phyloP scores from a whole-genome alignment of 768 basidiomycete genomes.

The Boletus bicolor region DNA sequence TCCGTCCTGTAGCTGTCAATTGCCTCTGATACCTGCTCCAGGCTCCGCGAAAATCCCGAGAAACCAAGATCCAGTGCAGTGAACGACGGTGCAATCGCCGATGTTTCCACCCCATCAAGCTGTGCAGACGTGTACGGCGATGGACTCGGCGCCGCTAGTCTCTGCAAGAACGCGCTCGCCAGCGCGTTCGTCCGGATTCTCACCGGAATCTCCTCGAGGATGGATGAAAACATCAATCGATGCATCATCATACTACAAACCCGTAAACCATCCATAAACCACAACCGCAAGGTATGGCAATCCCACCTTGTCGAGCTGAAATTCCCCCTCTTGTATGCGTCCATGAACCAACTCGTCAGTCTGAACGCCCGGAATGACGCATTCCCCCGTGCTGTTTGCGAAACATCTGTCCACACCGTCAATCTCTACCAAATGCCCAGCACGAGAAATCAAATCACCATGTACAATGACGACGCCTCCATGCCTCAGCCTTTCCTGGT shows the following conservation, averaged over 20 bases:
- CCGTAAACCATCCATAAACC: conserved; percentile 7
- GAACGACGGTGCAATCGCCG: conserved; percentile 58
- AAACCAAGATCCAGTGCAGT: conserved; percentile 68
- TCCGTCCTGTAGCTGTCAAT: conserved; percentile 86
- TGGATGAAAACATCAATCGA: conserved; percentile 78
- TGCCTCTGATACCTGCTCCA: conserved; percentile 83
- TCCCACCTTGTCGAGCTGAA: conserved; percentile 83
- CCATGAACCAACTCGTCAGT: conserved; percentile 74
- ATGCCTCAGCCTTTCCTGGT: conserved; percentile 81
- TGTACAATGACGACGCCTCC: conserved; percentile 85
- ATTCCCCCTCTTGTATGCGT: conserved; percentile 76
- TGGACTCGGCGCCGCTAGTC: conserved; percentile 47
- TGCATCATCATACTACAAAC: conserved; percentile 67
- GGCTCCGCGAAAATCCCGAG: conserved; percentile 64
- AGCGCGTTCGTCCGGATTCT: conserved; percentile 81
- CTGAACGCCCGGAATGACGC: conserved; percentile 88
- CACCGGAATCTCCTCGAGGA: conserved; percentile 83
- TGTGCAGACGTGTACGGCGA: conserved; percentile 36
- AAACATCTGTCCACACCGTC: conserved; percentile 53
- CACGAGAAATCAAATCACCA: conserved; percentile 45
- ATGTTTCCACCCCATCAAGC: conserved; percentile 37
- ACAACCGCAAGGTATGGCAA: not conserved
- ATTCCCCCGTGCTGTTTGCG: conserved; percentile 77
- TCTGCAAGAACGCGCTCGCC: conserved; percentile 73
- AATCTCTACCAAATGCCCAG: not conserved